Conservation (phyloP, 1,139 yeast species). For the Sugiyamaella grinbergsii region DNA sequence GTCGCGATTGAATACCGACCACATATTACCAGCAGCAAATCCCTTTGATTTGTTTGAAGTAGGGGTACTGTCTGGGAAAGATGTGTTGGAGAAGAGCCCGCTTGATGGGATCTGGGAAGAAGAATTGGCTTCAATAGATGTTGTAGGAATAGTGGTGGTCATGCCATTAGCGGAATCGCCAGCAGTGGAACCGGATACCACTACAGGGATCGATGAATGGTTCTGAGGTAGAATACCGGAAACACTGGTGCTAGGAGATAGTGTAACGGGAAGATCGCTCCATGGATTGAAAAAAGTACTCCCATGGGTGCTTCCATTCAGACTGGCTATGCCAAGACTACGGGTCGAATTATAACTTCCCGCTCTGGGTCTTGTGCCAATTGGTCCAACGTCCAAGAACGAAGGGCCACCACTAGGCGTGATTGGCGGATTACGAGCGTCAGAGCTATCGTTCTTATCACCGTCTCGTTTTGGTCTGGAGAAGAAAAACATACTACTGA, state of each 20-base stretch:
- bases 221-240: constrained; percentile 3
- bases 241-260: constrained; percentile 7
- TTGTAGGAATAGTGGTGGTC: neutral
- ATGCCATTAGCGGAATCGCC: neutral
- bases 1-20: constrained; percentile 21
- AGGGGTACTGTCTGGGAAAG: neutral
- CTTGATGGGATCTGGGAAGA: neutral
- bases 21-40: constrained; percentile 19
- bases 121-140: neutral
- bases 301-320: constrained; percentile 19
- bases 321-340: constrained; percentile 21
- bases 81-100: neutral
- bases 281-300: constrained; percentile 33
- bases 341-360: constrained; percentile 31
- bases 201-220: neutral
- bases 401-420: neutral
- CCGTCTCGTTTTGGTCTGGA: constrained; percentile 24
- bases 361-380: constrained; percentile 31
- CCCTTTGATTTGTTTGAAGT: constrained; percentile 18
- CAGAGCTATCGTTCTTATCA: constrained; percentile 3
- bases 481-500: constrained; percentile 32
- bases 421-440: neutral
- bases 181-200: neutral
- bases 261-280: constrained; percentile 23
- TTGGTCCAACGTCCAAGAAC: constrained; percentile 27